Conservation (phyloP, 1,284 basidiomycete genomes). For the Rhizoctonia solani region DNA sequence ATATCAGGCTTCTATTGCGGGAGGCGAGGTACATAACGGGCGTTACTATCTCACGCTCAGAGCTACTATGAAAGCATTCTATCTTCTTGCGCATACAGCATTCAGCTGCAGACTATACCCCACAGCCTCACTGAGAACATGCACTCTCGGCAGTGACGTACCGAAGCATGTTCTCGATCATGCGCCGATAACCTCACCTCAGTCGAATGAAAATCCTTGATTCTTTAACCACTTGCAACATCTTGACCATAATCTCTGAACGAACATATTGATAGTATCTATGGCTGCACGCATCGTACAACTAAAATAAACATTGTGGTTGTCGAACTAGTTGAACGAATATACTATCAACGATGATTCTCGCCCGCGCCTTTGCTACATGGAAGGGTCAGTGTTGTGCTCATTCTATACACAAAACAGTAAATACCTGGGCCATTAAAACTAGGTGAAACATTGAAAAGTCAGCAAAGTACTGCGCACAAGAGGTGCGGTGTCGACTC, state of each 20-base stretch:
- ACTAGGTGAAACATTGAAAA: not conserved
- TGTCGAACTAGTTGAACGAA: not conserved
- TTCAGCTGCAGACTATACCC: no score
- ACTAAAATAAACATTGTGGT: not conserved
- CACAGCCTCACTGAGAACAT: not conserved
- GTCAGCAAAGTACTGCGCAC: not conserved
- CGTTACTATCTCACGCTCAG: not conserved
- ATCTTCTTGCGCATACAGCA: no score
- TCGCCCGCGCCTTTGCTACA: not conserved
- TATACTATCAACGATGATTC: slow-evolving; percentile 19
- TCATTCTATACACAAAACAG: not conserved
- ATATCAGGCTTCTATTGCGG: not conserved
- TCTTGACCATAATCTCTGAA: no score
- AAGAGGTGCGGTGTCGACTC: not conserved
- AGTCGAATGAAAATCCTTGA: slow-evolving; percentile 4
- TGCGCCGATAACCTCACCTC: slow-evolving; percentile 23
- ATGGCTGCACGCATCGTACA: no score
- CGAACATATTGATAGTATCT: no score
- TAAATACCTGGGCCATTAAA: slow-evolving; percentile 1
- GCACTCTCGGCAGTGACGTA: not conserved
- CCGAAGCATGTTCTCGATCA: slow-evolving; percentile 18
- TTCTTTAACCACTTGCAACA: not conserved
- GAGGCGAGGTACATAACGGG: not conserved
- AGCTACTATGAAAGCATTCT: no score
- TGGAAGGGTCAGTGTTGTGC: slow-evolving; percentile 1